Percentiles rank a stretch among this genome's conserved stretches.
Evolutionary conservation across 306 rosid species (phyloP).

Genomic region (Parietaria judaica): DNA sequence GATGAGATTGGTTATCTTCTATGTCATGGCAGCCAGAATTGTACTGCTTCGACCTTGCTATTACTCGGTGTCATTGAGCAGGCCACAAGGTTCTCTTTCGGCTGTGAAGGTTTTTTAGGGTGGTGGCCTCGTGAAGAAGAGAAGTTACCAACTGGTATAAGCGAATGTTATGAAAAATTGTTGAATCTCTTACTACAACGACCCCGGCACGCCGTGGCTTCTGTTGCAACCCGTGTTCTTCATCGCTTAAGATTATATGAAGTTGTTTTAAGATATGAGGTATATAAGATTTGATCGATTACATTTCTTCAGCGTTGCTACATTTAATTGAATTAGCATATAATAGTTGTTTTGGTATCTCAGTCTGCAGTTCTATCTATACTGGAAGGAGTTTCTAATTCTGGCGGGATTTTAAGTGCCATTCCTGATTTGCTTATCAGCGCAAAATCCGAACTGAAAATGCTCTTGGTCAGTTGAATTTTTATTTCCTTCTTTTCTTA

Average conservation of each 20-base stretch:
- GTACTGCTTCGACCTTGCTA: slow-evolving; percentile 54
- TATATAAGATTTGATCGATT: slow-evolving; percentile 30
- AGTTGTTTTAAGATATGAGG: slow-evolving; percentile 89
- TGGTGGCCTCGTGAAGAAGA: slow-evolving; percentile 98
- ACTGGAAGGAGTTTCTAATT: slow-evolving; percentile 53
- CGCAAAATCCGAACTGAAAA: slow-evolving; percentile 60
- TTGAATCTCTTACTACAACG: slow-evolving; percentile 72
- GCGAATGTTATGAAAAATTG: slow-evolving; percentile 78
- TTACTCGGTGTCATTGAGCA: slow-evolving; percentile 85
- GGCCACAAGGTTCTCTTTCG: slow-evolving; percentile 76
- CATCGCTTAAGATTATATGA: slow-evolving; percentile 85
- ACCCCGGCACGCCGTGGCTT: slow-evolving; percentile 86
- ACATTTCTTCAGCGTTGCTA: slow-evolving; percentile 9
- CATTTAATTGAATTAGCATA: slow-evolving; percentile 20
- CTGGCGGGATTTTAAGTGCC: slow-evolving; percentile 54
- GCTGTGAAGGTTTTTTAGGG: slow-evolving; percentile 93
- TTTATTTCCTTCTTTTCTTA: slow-evolving; percentile 26
- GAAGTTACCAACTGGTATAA: slow-evolving; percentile 52
- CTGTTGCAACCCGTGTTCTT: slow-evolving; percentile 75
- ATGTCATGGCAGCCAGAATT: slow-evolving; percentile 41
- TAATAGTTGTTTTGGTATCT: slow-evolving; percentile 35
- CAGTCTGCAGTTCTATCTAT: slow-evolving; percentile 86
- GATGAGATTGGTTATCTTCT: slow-evolving; percentile 54
- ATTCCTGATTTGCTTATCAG: slow-evolving; percentile 61
- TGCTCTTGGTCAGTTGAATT: slow-evolving; percentile 71